Percentiles rank a stretch among this genome's conserved stretches.
phyloP scores from a whole-genome alignment of 2,329 filamentous ascomycete species.

The Keithomyces neogunnii region DNA sequence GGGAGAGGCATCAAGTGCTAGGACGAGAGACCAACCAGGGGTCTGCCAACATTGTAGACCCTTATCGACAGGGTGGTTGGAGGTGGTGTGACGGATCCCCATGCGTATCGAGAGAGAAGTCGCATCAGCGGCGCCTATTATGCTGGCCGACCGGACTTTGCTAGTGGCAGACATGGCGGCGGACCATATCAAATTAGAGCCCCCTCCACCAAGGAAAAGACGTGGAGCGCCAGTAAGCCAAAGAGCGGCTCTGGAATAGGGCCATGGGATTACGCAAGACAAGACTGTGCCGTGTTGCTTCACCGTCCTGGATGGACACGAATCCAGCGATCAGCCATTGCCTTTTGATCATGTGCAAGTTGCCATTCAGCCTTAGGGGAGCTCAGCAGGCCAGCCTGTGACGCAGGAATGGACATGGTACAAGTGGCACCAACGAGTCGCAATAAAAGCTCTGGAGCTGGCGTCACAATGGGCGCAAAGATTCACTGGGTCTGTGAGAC shows the following conservation, averaged over 20 bases:
- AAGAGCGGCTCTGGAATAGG: neutral
- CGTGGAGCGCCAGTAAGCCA: neutral
- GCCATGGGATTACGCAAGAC: too few relatives aligned
- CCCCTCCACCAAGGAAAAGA: neutral
- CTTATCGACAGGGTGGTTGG: neutral
- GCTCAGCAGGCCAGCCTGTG: conserved; percentile 1
- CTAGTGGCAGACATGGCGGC: neutral
- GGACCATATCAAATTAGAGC: neutral
- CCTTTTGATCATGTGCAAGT: neutral
- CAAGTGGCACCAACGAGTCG: neutral
- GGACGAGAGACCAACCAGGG: neutral
- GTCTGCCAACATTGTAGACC: neutral
- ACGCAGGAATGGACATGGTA: neutral
- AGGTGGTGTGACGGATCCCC: conserved; percentile 6
- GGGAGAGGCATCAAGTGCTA: neutral
- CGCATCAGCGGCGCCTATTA: conserved; percentile 5
- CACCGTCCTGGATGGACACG: too few relatives aligned
- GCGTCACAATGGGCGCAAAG: neutral
- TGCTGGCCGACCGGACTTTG: neutral
- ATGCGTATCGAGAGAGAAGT: neutral
- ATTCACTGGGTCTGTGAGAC: neutral
- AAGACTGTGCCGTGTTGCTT: too few relatives aligned
- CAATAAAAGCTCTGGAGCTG: neutral
- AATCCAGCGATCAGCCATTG: neutral
- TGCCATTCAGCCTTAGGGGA: neutral